Evolutionary conservation across 164 flowering plant genomes (phyloP), one percentile per base, ranked within the genome.

Genomic region (Nymphaea thermarum): DNA sequence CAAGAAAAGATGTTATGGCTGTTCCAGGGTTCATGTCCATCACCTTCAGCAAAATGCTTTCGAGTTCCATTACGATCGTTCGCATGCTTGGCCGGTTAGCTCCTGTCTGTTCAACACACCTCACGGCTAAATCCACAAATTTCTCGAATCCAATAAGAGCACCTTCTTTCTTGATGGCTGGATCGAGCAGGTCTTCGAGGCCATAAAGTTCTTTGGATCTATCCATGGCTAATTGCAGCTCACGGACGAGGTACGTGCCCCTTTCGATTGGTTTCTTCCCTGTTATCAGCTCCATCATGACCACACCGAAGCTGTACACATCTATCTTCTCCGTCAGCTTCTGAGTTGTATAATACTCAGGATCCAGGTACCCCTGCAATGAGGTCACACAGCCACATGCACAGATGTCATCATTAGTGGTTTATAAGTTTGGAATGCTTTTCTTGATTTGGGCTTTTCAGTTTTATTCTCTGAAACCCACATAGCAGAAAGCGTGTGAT

Each of bases 321-420:
- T 93, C 98, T 43, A 95, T 90, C 73, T 88, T 93, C 66, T 90
- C 95, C 6, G 95, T 87, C 69, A 93, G 68, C 66, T 90, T 95
- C 69, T 90, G 95, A 25, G 88, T 93, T 91, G 86, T 84, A 82
- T 90, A 93, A 68, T 93, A 93, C 74, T 93, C 98, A 18, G 98
- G 98, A 78, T 93, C 97, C 59, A 93, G 72, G 79, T 93, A 93
- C 45, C 98, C 98, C 98, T 93, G 85, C 80, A 72, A 57, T 8
- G 63, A 41, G 10, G n/a, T 62, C 16, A 62, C 10, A 17, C 64
- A 57, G 61, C 18, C 5, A 5, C 14, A 0, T 51, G 36, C 36
- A 25, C 36, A 25, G 36, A 25, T 25, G 36, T 25, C 36, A 25
- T 25, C 36, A 25, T 25, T 25, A 25, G 36, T 25, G 36, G 36